Percentiles rank a stretch among this genome's conserved stretches.
Conservation (phyloP, 208 protist genomes). For the Histomonas meleagridis region DNA sequence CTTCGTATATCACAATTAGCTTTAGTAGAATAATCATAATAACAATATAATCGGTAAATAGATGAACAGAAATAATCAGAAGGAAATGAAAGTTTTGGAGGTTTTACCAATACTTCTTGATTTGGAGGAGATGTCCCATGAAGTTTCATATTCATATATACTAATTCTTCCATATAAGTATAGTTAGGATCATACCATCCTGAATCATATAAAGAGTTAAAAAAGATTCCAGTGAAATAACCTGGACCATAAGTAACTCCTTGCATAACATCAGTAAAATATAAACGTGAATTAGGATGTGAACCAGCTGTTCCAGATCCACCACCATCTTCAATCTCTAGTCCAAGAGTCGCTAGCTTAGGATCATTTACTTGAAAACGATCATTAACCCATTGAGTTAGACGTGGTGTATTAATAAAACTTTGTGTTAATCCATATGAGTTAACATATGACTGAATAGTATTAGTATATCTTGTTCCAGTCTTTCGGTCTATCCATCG, state of each 20-base stretch:
- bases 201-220: background rate
- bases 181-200: background rate
- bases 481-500: background rate
- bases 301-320: background rate
- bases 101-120: background rate
- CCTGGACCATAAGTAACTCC: background rate
- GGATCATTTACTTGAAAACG: too few species aligned
- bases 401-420: background rate
- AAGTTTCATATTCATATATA: background rate
- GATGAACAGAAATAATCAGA: background rate
- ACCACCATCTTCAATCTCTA: slow-evolving; percentile 9
- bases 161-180: background rate
- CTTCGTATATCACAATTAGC: background rate
- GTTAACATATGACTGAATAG: too few species aligned
- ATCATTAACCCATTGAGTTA: too few species aligned
- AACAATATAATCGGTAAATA: background rate
- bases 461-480: too few species aligned
- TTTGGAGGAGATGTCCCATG: too few species aligned
- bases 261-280: background rate
- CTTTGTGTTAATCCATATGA: background rate
- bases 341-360: background rate
- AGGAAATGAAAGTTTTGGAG: background rate
- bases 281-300: background rate
- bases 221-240: background rate
- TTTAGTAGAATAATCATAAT: background rate